Evolutionary conservation across 208 protist species (phyloP), one percentile per base, ranked within the genome.

Genomic region (Leishmania braziliensis): DNA sequence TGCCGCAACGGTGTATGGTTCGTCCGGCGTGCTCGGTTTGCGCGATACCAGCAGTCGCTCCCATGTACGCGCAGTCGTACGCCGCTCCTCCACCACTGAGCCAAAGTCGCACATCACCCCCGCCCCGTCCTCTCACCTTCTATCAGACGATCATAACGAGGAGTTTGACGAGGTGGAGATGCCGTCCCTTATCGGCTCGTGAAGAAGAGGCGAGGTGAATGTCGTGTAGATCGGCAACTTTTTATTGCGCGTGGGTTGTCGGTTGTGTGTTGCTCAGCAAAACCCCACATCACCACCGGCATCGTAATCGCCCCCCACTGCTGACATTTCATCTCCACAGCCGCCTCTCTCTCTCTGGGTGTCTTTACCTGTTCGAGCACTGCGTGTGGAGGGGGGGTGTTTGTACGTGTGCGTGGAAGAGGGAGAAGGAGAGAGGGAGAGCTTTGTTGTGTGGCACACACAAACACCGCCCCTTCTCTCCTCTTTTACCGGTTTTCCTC

Each of bases 181-280:
- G 29, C 80, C 80, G 12, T 84, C 80, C 10, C 46, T 84, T 26
- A 79, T 84, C 62, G 80, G 80, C 14, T 84, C 80, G 68, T 84
- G 54, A 78, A n/a, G 18, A 48, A 23, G 39, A 48, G 39, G 66
- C 66, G 66, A 36, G 63, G 29, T 9, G 20, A 14, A n/a, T 18
- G 29, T 71, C 66, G 9, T 50, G 39, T 29, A 54, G 51, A 48
- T 33, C 26, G 46, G 26, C 69, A 20, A 54, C 23, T 26, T 73
- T 73, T 48, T 14, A 39, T 39, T 39, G 62, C 62, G 29, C 29
- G 26, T 51, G 26, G 26, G 39, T 73, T 51, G 18, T 73, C 46
- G 20, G 29, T n/a, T 50, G 39, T 71, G 0, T 43, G 39, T 39
- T 43, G 66, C 36, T 43, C 66, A 71, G 23, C 16, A 71, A 18